phyloP scores from a whole-genome alignment of 129 eudicot species.

The Escallonia herrerae region DNA sequence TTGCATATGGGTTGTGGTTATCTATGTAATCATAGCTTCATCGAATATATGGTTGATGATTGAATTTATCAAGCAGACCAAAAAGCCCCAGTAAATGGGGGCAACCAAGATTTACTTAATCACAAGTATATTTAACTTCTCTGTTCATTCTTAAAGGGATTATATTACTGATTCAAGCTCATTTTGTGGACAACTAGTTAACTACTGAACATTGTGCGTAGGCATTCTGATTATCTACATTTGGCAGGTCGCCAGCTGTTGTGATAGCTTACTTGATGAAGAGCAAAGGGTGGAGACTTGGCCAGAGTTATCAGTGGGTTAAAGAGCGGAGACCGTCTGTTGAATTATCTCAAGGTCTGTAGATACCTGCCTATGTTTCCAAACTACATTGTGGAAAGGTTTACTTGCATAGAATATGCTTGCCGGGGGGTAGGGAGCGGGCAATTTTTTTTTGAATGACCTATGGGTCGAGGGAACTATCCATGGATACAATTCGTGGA shows the following conservation, averaged over 20 bases:
- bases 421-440: background rate
- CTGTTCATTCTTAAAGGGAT: too few relatives aligned
- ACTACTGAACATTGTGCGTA: background rate
- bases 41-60: too few relatives aligned
- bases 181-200: too few relatives aligned
- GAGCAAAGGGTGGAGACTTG: constrained; percentile 83
- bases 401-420: background rate
- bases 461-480: background rate
- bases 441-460: background rate
- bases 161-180: too few relatives aligned
- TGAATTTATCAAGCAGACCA: too few relatives aligned
- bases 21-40: too few relatives aligned
- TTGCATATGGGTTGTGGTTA: too few relatives aligned
- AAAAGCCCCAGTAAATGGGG: too few relatives aligned
- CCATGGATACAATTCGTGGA: background rate
- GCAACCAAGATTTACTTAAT: too few relatives aligned
- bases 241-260: constrained; percentile 81
- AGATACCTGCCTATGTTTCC: background rate
- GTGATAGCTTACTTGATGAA: constrained; percentile 88
- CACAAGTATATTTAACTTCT: too few relatives aligned
- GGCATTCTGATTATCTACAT: background rate
- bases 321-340: constrained; percentile 79
- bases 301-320: constrained; percentile 96
- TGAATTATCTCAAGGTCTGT: constrained; percentile 62
- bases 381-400: background rate